Conservation (phyloP, 257 asterid species). For the Solanum clarkiae region DNA sequence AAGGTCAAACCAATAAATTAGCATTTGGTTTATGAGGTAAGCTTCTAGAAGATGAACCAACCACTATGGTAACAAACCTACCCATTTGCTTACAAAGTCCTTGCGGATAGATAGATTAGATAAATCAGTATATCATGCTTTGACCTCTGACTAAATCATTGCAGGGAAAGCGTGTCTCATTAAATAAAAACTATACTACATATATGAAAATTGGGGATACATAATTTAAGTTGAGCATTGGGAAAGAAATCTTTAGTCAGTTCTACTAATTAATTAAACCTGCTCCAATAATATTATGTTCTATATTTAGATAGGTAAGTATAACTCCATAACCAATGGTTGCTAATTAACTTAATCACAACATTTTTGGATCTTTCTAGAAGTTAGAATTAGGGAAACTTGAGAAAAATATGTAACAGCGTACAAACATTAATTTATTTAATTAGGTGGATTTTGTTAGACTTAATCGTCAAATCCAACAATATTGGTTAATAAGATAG, state of each 20-base stretch:
- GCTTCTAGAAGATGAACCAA: conserved; percentile 22
- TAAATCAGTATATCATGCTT: not conserved
- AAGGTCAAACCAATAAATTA: not conserved
- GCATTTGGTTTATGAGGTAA: not conserved
- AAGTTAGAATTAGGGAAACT: not conserved
- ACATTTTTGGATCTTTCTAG: not conserved
- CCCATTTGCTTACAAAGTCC: conserved; percentile 12
- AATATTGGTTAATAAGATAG: not conserved
- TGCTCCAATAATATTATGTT: not conserved
- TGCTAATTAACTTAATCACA: not conserved
- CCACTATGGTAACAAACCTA: conserved; percentile 12
- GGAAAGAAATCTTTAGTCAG: not conserved
- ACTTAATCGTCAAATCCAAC: not conserved
- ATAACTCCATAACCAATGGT: not conserved
- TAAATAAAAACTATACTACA: not conserved
- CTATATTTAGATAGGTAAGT: not conserved
- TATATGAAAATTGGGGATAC: not conserved
- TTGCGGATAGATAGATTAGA: not conserved
- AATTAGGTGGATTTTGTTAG: not conserved
- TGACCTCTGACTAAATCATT: conserved; percentile 28
- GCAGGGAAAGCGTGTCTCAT: not conserved
- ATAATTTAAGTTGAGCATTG: not conserved
- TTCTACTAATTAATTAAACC: not conserved
- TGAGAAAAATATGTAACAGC: not conserved
- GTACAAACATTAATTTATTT: not conserved